These are phyloP conservation scores for Bothriochloa decipiens DNA, from an alignment of 176 grass and related monocot genomes.

Conservation along the genomic window DNA sequence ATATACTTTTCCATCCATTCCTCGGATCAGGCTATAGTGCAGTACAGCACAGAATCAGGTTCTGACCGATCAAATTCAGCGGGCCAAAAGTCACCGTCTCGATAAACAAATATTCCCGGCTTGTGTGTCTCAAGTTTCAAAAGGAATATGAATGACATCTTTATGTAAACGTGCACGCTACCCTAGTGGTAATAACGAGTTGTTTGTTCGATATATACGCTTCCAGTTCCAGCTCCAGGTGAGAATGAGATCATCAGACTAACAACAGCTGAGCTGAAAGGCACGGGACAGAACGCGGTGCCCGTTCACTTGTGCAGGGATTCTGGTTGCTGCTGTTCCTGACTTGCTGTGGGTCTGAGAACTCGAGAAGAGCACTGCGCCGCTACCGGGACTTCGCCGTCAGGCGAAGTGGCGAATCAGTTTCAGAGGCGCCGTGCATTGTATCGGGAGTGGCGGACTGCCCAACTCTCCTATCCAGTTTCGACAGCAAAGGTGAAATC, in stretches of 20 bases:
- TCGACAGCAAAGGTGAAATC: neutral
- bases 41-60: neutral
- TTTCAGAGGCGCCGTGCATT: neutral
- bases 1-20: neutral
- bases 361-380: neutral
- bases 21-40: neutral
- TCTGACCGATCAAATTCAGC: conserved; percentile 30
- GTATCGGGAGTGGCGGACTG: neutral
- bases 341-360: neutral
- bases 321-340: neutral
- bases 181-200: neutral
- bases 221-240: neutral
- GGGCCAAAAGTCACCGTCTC: conserved; percentile 9
- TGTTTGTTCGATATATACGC: neutral
- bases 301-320: too few species aligned
- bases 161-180: neutral
- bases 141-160: conserved; percentile 19
- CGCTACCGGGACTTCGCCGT: neutral
- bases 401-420: conserved; percentile 9
- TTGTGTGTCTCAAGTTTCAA: neutral
- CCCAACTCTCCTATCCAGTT: neutral
- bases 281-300: neutral
- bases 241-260: neutral
- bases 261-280: conserved; percentile 37
- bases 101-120: neutral